phyloP scores from a whole-genome alignment of 208 protist genomes.

The Acanthamoeba polyphaga region DNA sequence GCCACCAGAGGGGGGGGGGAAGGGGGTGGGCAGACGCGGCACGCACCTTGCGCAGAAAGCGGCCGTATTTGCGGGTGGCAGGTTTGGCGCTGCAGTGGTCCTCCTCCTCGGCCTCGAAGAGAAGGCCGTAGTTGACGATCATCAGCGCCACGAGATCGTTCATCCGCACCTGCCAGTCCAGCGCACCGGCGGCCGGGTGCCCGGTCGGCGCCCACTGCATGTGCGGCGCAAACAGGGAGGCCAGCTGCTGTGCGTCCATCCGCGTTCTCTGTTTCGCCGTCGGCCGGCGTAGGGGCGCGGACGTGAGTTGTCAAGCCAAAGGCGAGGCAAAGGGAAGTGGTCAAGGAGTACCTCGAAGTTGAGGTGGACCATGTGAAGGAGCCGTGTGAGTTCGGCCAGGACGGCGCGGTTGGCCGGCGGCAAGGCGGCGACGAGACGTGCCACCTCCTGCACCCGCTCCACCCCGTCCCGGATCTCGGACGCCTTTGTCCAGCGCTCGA shows the following conservation, averaged over 20 bases:
- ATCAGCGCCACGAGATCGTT: slow-evolving; percentile 39
- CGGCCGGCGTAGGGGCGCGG: no score
- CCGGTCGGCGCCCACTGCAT: slow-evolving; percentile 7
- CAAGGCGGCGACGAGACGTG: background rate
- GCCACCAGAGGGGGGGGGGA: no score
- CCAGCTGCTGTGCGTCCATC: slow-evolving; percentile 31
- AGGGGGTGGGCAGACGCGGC: background rate
- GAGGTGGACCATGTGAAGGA: slow-evolving; percentile 54
- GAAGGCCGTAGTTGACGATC: slow-evolving; percentile 47
- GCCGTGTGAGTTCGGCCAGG: slow-evolving; percentile 36
- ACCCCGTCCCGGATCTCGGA: slow-evolving; percentile 8
- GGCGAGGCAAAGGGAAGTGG: background rate
- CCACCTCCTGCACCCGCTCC: slow-evolving; percentile 35
- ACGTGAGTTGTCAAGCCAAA: background rate
- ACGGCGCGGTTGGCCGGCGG: slow-evolving; percentile 49
- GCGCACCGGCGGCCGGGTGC: background rate
- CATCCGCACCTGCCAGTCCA: slow-evolving; percentile 46
- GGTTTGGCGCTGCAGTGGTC: slow-evolving; percentile 30
- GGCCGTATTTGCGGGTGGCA: background rate
- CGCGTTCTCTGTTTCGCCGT: background rate
- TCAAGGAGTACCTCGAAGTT: slow-evolving; percentile 14
- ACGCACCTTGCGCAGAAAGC: slow-evolving; percentile 20
- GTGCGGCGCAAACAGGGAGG: slow-evolving; percentile 10
- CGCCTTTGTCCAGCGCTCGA: slow-evolving; percentile 13
- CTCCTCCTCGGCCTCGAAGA: slow-evolving; percentile 65